Evolutionary conservation across 495 filamentous ascomycete species (phyloP), one percentile per base, ranked within the genome.

Genomic region (Physcia stellaris): DNA sequence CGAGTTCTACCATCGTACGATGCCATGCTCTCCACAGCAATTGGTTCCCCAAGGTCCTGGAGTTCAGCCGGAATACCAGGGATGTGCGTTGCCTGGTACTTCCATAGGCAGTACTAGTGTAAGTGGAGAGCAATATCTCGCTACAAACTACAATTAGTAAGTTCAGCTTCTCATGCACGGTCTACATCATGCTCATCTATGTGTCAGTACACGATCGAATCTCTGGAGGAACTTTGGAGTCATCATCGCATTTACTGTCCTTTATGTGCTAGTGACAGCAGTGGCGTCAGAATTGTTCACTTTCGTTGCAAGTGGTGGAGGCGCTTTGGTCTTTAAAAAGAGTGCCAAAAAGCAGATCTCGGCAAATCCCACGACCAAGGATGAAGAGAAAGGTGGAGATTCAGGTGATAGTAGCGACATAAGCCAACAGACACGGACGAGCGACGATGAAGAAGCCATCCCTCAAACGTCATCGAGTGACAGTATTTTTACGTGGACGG

Each of bases 271-370:
- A 18, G 61, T 86, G 26, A 84, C 80, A 1, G 62, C 79, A 31
- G 34, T 76, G 29, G 77, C 69, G 7, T 62, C 70, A 13, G 74
- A 79, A 38, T 39, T 62, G 2, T 68, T 68, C 32, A 65, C 60
- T 17, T 76, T 64, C 38, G 61, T 63, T 24, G 61, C 64, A 2
- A 64, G 66, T 30, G 70, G 68, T 20, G 70, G 65, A 24, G 68
- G 77, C 32, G 75, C 75, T 6, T 52, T 81, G 30, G 57, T 80
- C 30, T 83, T 82, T 66, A 84, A 82, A 60, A 73, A 67, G 39
- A 65, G 68, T 19, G 54, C 71, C 6, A 78, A 77, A 57, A 44
- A 71, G 21, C 50, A 63, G 28, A 59, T 71, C 32, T 55, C 66
- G 4, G 51, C 65, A 34, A 49, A 57, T 12, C 55, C 49, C 5